These are phyloP conservation scores for Euphorbia lathyris DNA, from an alignment of 345 rosid species.

Conservation along the genomic window DNA sequence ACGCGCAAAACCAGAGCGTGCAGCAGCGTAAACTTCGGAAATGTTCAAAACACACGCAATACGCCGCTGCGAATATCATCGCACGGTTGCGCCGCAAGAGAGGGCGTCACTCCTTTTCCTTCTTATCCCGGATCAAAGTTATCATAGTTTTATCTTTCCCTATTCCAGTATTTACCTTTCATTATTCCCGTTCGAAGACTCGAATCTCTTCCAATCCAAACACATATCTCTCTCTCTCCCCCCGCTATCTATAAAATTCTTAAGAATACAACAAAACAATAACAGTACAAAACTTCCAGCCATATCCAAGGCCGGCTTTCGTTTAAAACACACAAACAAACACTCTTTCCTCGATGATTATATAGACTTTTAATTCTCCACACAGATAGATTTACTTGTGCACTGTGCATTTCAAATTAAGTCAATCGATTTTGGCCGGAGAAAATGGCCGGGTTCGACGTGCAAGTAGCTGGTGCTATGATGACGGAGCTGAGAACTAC, in stretches of 20 bases:
- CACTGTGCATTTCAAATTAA: not conserved
- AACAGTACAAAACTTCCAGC: not conserved
- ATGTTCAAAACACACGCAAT: too few relatives aligned
- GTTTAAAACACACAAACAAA: not conserved
- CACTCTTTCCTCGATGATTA: not conserved
- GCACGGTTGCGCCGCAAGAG: not conserved
- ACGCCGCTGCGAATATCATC: too few relatives aligned
- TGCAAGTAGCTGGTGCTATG: conserved; percentile 43
- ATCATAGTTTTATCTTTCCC: too few relatives aligned
- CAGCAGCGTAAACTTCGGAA: too few relatives aligned
- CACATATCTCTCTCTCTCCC: not conserved
- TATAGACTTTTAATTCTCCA: not conserved
- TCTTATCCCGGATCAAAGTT: too few relatives aligned
- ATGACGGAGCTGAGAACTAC: conserved; percentile 48
- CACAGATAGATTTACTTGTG: not conserved
- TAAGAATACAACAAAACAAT: not conserved
- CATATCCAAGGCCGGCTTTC: not conserved
- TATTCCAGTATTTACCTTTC: too few relatives aligned
- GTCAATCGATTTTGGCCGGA: not conserved
- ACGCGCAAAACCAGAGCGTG: too few relatives aligned
- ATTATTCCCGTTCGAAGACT: not conserved
- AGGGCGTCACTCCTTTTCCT: not conserved
- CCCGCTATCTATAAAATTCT: not conserved
- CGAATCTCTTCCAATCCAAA: not conserved
- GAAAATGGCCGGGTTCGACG: conserved; percentile 25